Evolutionary conservation across 352 stramenopile genomes (phyloP).

Genomic region (Phytophthora ohioensis): DNA sequence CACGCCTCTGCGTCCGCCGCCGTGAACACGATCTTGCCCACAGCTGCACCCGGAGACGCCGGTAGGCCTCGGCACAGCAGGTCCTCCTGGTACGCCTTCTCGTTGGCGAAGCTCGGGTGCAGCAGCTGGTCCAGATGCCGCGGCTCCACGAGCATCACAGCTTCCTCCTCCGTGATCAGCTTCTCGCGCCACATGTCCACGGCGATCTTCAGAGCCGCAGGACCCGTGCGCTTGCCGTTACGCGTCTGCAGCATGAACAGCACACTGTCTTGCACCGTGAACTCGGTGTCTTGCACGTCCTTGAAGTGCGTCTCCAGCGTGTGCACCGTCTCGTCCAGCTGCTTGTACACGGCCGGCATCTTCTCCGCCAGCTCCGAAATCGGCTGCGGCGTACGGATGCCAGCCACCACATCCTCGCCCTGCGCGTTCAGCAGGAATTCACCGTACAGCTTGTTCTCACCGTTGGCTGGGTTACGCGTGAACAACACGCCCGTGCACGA

Average conservation of each 20-base stretch:
- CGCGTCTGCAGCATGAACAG: constrained; percentile 41
- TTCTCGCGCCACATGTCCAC: constrained; percentile 42
- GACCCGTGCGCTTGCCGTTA: constrained; percentile 33
- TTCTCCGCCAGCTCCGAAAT: constrained; percentile 37
- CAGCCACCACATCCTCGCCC: constrained; percentile 37
- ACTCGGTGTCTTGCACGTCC: constrained; percentile 39
- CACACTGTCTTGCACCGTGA: constrained; percentile 36
- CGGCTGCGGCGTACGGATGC: constrained; percentile 33
- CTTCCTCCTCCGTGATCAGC: constrained; percentile 39
- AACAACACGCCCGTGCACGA: constrained; percentile 38
- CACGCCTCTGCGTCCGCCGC: constrained; percentile 29
- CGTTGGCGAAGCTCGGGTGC: constrained; percentile 34
- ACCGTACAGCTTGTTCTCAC: constrained; percentile 36
- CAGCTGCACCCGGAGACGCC: constrained; percentile 29
- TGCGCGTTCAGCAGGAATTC: constrained; percentile 41
- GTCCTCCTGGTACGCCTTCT: constrained; percentile 37
- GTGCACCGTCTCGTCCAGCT: constrained; percentile 37
- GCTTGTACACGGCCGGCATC: constrained; percentile 36
- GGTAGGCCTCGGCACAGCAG: constrained; percentile 31
- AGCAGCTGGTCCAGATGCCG: constrained; percentile 35
- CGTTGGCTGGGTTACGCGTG: constrained; percentile 35
- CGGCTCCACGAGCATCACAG: constrained; percentile 40
- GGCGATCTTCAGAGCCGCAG: constrained; percentile 32
- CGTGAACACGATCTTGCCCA: constrained; percentile 41
- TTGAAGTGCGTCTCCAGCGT: constrained; percentile 42